Percentiles rank a stretch among this genome's conserved stretches.
Conservation (phyloP, 306 rosid genomes). For the Urtica urens region DNA sequence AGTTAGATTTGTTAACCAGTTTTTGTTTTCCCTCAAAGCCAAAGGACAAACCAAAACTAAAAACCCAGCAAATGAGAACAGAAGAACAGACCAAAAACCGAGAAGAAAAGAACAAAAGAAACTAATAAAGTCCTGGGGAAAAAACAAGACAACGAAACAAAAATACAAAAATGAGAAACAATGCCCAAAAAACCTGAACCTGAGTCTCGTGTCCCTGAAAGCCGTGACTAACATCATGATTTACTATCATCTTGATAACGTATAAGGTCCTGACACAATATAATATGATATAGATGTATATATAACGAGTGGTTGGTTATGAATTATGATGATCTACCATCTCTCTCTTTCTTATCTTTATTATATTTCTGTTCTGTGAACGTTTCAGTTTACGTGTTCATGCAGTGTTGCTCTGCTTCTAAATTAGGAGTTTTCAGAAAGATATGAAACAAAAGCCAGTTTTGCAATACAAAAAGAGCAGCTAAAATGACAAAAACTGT, state of each 20-base stretch:
- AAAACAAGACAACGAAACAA: neutral
- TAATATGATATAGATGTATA: too few species aligned
- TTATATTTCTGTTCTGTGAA: too few species aligned
- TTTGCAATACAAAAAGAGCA: neutral
- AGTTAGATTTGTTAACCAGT: neutral
- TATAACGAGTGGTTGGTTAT: slow-evolving; percentile 3
- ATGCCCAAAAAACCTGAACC: neutral
- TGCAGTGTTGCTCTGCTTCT: too few species aligned
- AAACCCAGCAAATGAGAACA: neutral
- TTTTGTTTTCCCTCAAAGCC: neutral
- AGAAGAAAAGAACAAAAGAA: neutral
- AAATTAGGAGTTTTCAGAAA: neutral
- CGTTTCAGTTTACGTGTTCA: neutral
- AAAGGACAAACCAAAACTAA: neutral
- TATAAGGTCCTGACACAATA: neutral
- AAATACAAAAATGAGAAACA: slow-evolving; percentile 1
- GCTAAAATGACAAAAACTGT: neutral
- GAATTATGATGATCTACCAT: too few species aligned
- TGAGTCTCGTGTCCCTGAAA: neutral
- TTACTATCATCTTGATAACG: neutral
- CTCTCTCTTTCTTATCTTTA: neutral
- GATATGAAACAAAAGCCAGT: neutral
- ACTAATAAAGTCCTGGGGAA: neutral
- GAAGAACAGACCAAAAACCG: neutral
- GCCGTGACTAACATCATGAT: neutral